phyloP scores from a whole-genome alignment of 169 alveolate species.

The Prorocentrum cordatum region DNA sequence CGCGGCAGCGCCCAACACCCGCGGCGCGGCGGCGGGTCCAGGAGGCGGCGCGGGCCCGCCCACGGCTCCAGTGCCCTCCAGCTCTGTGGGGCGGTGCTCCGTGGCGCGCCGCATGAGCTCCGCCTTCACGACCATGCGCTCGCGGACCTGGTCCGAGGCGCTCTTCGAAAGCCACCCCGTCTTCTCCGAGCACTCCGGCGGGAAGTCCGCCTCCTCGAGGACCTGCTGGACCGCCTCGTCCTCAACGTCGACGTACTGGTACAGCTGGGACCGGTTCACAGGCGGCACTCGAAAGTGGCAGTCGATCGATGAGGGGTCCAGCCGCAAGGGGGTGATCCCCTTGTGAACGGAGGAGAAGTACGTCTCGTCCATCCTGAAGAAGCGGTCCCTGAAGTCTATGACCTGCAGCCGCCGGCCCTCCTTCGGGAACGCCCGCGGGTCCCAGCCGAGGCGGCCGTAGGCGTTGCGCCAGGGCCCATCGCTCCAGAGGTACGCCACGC shows the following conservation, averaged over 20 bases:
- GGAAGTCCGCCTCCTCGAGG: background rate
- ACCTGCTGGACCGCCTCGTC: slow-evolving; percentile 22
- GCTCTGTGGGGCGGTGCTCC: background rate
- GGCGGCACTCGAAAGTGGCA: slow-evolving; percentile 46
- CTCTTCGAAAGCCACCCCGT: slow-evolving; percentile 1
- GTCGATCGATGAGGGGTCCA: slow-evolving; percentile 5
- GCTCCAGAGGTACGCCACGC: slow-evolving; percentile 7
- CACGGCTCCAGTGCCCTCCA: too few species aligned
- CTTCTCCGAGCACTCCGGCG: slow-evolving; percentile 2
- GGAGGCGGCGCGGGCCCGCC: too few species aligned
- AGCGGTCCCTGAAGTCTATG: slow-evolving; percentile 41
- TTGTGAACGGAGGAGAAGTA: slow-evolving; percentile 25
- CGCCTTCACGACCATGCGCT: slow-evolving; percentile 22
- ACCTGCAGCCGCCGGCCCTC: background rate
- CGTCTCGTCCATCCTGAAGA: background rate
- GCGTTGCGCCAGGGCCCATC: slow-evolving; percentile 47
- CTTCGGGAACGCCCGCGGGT: background rate
- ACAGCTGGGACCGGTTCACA: slow-evolving; percentile 45
- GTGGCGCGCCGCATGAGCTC: slow-evolving; percentile 25
- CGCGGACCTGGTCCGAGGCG: slow-evolving; percentile 1
- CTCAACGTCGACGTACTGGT: slow-evolving; percentile 39
- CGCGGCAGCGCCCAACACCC: too few species aligned
- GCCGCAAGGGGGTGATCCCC: background rate
- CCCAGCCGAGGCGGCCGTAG: slow-evolving; percentile 46
- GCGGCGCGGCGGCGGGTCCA: too few species aligned